Evolutionary conservation across 352 stramenopile species (phyloP).

Genomic region (Phytophthora sansomeana): DNA sequence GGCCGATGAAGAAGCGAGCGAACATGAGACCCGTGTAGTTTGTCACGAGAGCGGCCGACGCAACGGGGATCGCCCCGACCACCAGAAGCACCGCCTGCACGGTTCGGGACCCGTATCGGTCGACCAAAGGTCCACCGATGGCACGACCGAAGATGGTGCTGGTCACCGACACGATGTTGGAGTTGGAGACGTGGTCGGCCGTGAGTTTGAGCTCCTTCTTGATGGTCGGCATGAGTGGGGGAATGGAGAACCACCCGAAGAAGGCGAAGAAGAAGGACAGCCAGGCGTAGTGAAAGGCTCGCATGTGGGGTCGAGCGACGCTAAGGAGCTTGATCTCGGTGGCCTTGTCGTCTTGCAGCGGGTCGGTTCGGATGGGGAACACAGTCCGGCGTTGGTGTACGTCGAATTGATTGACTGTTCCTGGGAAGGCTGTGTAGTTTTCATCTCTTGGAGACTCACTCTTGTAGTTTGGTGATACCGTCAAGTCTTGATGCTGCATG

Average conservation of each 20-base stretch:
- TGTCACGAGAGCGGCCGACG: slow-evolving; percentile 84
- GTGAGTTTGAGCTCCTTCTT: slow-evolving; percentile 85
- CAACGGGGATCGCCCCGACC: slow-evolving; percentile 84
- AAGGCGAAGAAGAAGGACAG: slow-evolving; percentile 96
- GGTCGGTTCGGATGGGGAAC: slow-evolving; percentile 46
- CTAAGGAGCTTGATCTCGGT: slow-evolving; percentile 50
- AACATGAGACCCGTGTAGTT: slow-evolving; percentile 78
- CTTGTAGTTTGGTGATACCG: too few relatives aligned
- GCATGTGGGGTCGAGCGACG: slow-evolving; percentile 86
- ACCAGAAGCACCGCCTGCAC: slow-evolving; percentile 85
- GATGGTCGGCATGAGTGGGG: slow-evolving; percentile 93
- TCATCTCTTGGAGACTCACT: too few relatives aligned
- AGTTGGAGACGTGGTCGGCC: slow-evolving; percentile 89
- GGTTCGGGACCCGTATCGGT: slow-evolving; percentile 90
- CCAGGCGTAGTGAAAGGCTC: slow-evolving; percentile 94
- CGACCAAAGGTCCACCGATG: slow-evolving; percentile 91
- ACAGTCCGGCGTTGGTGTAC: slow-evolving; percentile 51
- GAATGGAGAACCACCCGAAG: slow-evolving; percentile 95
- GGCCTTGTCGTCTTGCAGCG: slow-evolving; percentile 39
- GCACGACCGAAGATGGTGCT: slow-evolving; percentile 93
- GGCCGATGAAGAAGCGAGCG: slow-evolving; percentile 94
- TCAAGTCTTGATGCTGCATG: too few relatives aligned
- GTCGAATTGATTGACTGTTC: slow-evolving; percentile 31
- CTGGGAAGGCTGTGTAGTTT: too few relatives aligned
- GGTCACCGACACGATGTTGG: slow-evolving; percentile 91